Evolutionary conservation across 1,284 basidiomycete species (phyloP).

Genomic region (Papiliotrema terrestris): DNA sequence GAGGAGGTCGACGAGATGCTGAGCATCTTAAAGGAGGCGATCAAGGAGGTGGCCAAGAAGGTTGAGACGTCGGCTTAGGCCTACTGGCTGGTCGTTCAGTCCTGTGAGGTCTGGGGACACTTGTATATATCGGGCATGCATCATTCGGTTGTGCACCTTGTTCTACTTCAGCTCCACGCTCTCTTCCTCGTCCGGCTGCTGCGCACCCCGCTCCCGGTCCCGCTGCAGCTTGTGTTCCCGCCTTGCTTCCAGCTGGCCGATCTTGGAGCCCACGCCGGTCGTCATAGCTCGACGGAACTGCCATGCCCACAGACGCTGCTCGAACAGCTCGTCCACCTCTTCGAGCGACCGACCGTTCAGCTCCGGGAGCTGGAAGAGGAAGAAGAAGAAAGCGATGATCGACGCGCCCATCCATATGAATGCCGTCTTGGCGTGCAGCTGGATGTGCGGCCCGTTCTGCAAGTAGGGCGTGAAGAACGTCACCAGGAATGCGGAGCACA

Average conservation of each 20-base stretch:
- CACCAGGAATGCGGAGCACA: conserved; percentile 9
- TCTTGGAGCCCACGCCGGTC: too few relatives aligned
- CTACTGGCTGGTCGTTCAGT: background rate
- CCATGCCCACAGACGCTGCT: background rate
- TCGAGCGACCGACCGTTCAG: conserved; percentile 10
- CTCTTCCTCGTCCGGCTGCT: too few relatives aligned
- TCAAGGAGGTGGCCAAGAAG: conserved; percentile 11
- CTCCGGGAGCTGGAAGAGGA: conserved; percentile 11
- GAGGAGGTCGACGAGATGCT: conserved; percentile 59
- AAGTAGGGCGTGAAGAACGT: conserved; percentile 10
- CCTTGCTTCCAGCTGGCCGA: too few relatives aligned
- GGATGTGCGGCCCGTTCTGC: background rate
- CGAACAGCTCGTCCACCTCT: conserved; percentile 16
- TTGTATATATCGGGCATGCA: too few relatives aligned
- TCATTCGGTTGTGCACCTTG: too few relatives aligned
- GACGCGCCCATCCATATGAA: background rate
- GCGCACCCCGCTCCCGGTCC: too few relatives aligned
- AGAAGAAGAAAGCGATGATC: conserved; percentile 7
- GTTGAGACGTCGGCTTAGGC: conserved; percentile 1
- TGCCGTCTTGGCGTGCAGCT: background rate
- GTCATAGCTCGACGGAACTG: too few relatives aligned
- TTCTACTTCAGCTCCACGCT: too few relatives aligned
- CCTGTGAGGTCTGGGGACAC: too few relatives aligned
- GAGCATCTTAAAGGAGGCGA: conserved; percentile 54
- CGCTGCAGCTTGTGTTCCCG: too few relatives aligned